Base-by-base conservation (phyloP, 169 alveolate species). In the Cystoisospora suis region DNA sequence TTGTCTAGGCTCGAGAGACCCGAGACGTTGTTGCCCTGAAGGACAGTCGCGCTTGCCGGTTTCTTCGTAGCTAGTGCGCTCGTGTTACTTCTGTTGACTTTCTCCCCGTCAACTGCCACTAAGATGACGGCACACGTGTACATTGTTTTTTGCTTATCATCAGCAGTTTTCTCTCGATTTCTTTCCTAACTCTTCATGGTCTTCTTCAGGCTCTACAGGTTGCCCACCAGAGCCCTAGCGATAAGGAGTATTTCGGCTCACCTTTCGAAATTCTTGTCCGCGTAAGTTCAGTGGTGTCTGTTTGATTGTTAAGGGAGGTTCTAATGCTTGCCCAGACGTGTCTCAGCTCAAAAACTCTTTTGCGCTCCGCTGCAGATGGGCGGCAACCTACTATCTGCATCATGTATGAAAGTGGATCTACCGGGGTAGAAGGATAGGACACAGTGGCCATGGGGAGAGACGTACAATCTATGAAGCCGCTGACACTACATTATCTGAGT, bases 251-350 rank as follows among this genome's bases (percentile, higher is more conserved):
- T 34, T 86, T 86, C 70, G 90, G 90, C 81, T 86, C 59, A 20
- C 90, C 90, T 23, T 86, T 86, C 45, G 90, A 86, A 34, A 86
- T 86, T 17, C 90, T 86, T 65, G 90, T 86, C 15, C 56, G 59
- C 40, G 90, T 86, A 44, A 38, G 61, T 23, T 40, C 77, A 15
- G 36, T 61, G 5, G n/a, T n/a, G n/a, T n/a, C n/a, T n/a, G n/a
- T n/a, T n/a, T n/a, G n/a, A n/a, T n/a, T n/a, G n/a, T n/a, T n/a
- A n/a, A n/a, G n/a, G n/a, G n/a, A n/a, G n/a, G n/a, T n/a, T n/a
- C n/a, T n/a, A n/a, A n/a, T n/a, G 42, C 29, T 29, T 69, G 80
- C 80, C 29, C 4, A n/a, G n/a, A n/a, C n/a, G n/a, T n/a, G n/a
- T n/a, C n/a, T n/a, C n/a, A n/a, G n/a, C n/a, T n/a, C n/a, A n/a